phyloP scores from a whole-genome alignment of 2,329 filamentous ascomycete species.

The Diplodia sapinea region DNA sequence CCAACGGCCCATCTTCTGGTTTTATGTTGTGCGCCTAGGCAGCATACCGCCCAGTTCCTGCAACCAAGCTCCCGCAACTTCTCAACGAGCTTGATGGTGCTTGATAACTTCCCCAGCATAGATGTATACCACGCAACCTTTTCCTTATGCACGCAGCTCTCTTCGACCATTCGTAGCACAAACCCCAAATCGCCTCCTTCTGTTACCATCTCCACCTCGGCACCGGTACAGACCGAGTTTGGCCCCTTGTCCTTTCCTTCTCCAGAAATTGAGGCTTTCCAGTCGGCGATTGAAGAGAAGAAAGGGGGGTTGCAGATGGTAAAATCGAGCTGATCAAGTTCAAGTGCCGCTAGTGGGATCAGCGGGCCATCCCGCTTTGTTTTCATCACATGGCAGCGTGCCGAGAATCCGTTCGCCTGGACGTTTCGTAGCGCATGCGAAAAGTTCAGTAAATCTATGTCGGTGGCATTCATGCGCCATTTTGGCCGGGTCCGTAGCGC shows the following conservation, averaged over 20 bases:
- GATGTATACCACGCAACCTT: conserved; percentile 77
- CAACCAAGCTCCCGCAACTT: conserved; percentile 62
- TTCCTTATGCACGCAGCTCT: conserved; percentile 55
- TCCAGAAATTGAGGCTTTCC: conserved; percentile 64
- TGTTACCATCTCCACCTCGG: conserved; percentile 84
- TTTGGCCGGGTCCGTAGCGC: conserved; percentile 69
- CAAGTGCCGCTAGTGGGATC: conserved; percentile 65
- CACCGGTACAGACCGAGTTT: conserved; percentile 76
- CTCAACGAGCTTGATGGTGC: conserved; percentile 66
- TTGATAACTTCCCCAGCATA: conserved; percentile 84
- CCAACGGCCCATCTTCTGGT: conserved; percentile 87
- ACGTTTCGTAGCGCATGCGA: conserved; percentile 71
- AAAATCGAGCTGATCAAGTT: conserved; percentile 71
- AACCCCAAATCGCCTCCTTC: conserved; percentile 79
- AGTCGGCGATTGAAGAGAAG: conserved; percentile 75
- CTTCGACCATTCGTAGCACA: conserved; percentile 70
- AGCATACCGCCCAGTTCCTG: conserved; percentile 71
- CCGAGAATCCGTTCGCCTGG: conserved; percentile 65
- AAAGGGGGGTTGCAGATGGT: conserved; percentile 96
- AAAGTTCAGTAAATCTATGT: conserved; percentile 77
- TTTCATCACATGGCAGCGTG: conserved; percentile 68
- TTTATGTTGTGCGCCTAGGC: conserved; percentile 74
- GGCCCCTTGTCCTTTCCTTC: conserved; percentile 70
- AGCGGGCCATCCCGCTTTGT: conserved; percentile 61
- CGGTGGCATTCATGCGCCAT: conserved; percentile 66